phyloP scores from a whole-genome alignment of 2,329 filamentous ascomycete species.

The Aureobasidium mangrovei region DNA sequence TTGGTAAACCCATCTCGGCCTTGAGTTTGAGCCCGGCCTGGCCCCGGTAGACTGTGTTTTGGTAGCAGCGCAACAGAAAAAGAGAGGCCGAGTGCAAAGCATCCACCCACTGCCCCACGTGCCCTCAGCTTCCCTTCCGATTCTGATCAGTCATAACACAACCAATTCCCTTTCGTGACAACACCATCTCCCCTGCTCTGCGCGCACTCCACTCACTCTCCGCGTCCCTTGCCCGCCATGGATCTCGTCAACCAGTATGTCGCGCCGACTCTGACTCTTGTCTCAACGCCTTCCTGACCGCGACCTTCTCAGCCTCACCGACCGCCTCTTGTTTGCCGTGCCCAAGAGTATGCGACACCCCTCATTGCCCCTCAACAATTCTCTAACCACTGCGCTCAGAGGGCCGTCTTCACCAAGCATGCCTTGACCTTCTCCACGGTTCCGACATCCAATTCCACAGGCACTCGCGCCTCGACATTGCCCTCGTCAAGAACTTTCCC shows the following conservation, averaged over 20 bases:
- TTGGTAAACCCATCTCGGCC: no score
- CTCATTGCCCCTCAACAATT: constrained; percentile 19
- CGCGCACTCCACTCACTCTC: background rate
- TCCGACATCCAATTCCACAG: constrained; percentile 95
- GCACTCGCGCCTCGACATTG: constrained; percentile 92
- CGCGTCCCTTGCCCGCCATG: constrained; percentile 19
- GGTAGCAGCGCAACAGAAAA: background rate
- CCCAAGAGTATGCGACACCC: constrained; percentile 71
- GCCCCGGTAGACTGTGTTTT: no score
- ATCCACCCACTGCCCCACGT: constrained; percentile 9
- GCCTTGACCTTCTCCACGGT: constrained; percentile 83
- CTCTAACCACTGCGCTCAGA: constrained; percentile 32
- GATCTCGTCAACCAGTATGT: constrained; percentile 30
- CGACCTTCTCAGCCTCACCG: constrained; percentile 60
- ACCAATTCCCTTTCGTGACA: background rate
- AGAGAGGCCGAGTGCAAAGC: background rate
- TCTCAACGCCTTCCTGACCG: constrained; percentile 4
- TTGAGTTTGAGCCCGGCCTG: no score
- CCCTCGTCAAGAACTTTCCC: constrained; percentile 91
- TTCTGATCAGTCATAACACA: constrained; percentile 11
- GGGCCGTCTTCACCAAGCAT: constrained; percentile 81
- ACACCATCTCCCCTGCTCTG: background rate
- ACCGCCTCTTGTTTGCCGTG: constrained; percentile 90
- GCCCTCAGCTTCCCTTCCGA: background rate
- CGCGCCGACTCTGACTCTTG: background rate